Evolutionary conservation across 75 land plant genomes (phyloP).

Genomic region (Cupressus sempervirens): DNA sequence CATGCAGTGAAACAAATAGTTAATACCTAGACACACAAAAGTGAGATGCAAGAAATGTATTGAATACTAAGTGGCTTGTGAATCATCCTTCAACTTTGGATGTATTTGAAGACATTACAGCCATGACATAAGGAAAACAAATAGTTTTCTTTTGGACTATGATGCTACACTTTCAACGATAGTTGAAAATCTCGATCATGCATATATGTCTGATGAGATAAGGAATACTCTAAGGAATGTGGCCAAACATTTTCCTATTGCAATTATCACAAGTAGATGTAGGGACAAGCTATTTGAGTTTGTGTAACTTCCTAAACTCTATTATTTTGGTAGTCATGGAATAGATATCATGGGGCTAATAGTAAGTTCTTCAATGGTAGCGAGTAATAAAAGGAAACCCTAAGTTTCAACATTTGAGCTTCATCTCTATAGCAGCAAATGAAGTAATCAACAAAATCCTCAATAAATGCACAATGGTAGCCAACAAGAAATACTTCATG

Average conservation of each 20-base stretch:
- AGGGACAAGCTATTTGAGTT: conserved; percentile 91
- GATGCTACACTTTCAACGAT: conserved; percentile 53
- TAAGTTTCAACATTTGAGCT: too few relatives aligned
- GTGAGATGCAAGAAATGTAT: too few relatives aligned
- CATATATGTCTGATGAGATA: conserved; percentile 71
- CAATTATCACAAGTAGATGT: conserved; percentile 81
- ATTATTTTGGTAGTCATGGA: conserved; percentile 98
- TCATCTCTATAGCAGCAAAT: too few relatives aligned
- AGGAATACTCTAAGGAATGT: conserved; percentile 67
- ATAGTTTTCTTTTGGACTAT: conserved; percentile 41
- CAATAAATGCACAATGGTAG: too few relatives aligned
- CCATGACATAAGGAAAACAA: conserved; percentile 27
- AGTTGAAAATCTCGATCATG: conserved; percentile 48
- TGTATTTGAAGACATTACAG: conserved; percentile 29
- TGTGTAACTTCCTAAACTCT: conserved; percentile 82
- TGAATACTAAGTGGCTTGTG: too few relatives aligned
- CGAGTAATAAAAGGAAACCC: too few relatives aligned
- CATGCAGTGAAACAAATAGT: too few relatives aligned
- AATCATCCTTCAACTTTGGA: conserved; percentile 42
- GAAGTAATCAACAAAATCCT: too few relatives aligned
- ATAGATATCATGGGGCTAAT: conserved; percentile 94
- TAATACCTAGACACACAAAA: too few relatives aligned
- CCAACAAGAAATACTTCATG: too few relatives aligned
- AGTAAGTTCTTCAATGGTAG: too few relatives aligned
- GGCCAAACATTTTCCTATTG: conserved; percentile 79